Evolutionary conservation across 331 rosid genomes (phyloP).

Genomic region (Malus hybrid): DNA sequence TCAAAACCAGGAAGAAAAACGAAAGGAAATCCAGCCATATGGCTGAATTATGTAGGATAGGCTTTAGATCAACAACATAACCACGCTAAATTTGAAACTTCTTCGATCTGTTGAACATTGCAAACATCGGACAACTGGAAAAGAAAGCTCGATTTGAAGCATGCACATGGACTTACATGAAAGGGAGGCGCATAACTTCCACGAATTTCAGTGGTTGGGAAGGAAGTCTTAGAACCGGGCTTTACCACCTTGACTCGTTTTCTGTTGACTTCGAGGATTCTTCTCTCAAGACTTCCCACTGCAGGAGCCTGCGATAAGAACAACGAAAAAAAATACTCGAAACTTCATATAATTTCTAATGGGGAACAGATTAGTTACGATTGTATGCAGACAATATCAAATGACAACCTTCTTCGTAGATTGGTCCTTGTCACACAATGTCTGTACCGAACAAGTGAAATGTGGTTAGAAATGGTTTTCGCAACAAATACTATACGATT

Average conservation of each 20-base stretch:
- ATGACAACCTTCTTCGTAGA: constrained; percentile 58
- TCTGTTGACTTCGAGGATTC: constrained; percentile 75
- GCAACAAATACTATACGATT: background rate
- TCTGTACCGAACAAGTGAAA: constrained; percentile 33
- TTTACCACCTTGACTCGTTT: constrained; percentile 89
- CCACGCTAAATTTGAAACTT: background rate
- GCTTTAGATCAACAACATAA: too few relatives aligned
- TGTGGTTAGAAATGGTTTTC: constrained; percentile 2
- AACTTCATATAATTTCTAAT: background rate
- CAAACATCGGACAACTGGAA: background rate
- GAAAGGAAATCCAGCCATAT: background rate
- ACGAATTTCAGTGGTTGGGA: constrained; percentile 88
- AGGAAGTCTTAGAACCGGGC: constrained; percentile 92
- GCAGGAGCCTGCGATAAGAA: constrained; percentile 48
- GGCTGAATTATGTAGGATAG: background rate
- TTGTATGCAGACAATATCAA: constrained; percentile 5
- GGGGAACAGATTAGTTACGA: background rate
- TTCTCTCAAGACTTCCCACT: constrained; percentile 66
- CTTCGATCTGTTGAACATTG: background rate
- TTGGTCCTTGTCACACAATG: constrained; percentile 79
- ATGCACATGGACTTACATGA: constrained; percentile 49
- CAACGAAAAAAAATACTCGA: constrained; percentile 2
- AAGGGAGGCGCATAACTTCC: constrained; percentile 95
- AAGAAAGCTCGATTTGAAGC: background rate
- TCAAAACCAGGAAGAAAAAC: background rate